Evolutionary conservation across 208 protist species (phyloP).

Genomic region (Trypanosoma rangeli): DNA sequence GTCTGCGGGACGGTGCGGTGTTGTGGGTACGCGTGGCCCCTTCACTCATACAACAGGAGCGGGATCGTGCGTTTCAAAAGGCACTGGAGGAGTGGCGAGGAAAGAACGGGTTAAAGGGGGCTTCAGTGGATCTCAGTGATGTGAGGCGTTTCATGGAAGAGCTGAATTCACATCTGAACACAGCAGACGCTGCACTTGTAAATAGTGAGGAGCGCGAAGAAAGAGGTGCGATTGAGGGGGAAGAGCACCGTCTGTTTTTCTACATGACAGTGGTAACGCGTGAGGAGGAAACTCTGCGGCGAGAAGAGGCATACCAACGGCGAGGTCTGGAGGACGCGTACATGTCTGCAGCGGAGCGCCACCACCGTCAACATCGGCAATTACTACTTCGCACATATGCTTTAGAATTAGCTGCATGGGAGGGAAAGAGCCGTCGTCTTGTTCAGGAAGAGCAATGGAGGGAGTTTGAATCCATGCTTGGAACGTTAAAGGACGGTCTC

Average conservation of each 20-base stretch:
- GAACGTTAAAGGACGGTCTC: not conserved
- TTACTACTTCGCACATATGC: not conserved
- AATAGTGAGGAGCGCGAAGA: slow-evolving; percentile 11
- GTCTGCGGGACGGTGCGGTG: slow-evolving; percentile 26
- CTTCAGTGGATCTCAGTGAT: slow-evolving; percentile 27
- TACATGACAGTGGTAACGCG: slow-evolving; percentile 8
- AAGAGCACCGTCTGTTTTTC: slow-evolving; percentile 25
- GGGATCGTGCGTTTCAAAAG: slow-evolving; percentile 26
- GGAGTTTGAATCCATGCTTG: not conserved
- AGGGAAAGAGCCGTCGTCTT: not conserved
- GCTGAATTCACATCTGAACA: slow-evolving; percentile 20
- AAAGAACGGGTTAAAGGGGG: slow-evolving; percentile 10
- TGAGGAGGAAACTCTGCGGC: not conserved
- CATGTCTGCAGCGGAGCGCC: not conserved
- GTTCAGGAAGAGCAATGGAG: slow-evolving; percentile 3
- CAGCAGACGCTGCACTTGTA: not conserved
- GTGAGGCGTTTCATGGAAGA: slow-evolving; percentile 30
- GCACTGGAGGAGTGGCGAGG: slow-evolving; percentile 27
- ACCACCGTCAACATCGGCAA: not conserved
- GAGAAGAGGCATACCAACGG: slow-evolving; percentile 10
- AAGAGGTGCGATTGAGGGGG: slow-evolving; percentile 20
- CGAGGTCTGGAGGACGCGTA: not conserved
- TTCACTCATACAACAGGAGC: slow-evolving; percentile 17
- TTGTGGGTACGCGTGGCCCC: slow-evolving; percentile 21
- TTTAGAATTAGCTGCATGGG: not conserved